Conservation (phyloP, 2,329 filamentous ascomycete species). For the Ophiostoma piceae region DNA sequence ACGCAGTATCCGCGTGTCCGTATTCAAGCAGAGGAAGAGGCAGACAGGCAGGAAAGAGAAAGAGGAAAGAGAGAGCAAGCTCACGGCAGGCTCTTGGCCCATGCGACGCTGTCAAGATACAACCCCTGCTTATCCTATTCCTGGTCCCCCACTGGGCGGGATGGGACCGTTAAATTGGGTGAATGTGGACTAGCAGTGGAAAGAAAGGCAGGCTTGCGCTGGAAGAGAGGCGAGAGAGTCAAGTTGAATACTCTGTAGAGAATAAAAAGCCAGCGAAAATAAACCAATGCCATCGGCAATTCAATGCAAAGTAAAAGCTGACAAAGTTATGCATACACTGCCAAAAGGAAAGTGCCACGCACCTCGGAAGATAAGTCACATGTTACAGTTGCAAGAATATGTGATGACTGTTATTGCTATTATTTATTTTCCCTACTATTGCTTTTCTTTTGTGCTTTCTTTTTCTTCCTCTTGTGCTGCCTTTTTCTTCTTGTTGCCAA, state of each 20-base stretch:
- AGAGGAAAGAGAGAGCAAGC: not conserved
- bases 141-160: slow-evolving; percentile 7
- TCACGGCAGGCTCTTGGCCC: slow-evolving; percentile 13
- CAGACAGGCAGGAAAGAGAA: not conserved
- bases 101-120: slow-evolving; percentile 20
- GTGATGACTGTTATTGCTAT: not conserved
- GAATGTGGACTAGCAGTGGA: not conserved
- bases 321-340: too few species aligned
- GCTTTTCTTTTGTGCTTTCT: not conserved
- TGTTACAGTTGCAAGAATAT: not conserved
- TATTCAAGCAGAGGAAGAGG: not conserved
- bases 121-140: slow-evolving; percentile 16
- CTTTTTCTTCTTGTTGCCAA: slow-evolving; percentile 6
- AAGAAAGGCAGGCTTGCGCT: too few species aligned
- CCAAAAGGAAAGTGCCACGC: not conserved
- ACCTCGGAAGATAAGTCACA: not conserved
- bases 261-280: too few species aligned
- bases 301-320: too few species aligned
- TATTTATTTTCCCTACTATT: not conserved
- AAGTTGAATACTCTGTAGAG: not conserved
- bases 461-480: not conserved
- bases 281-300: too few species aligned
- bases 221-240: too few species aligned
- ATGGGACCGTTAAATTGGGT: slow-evolving; percentile 21
- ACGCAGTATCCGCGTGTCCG: not conserved